phyloP scores from a whole-genome alignment of 768 basidiomycete species.

The Boletellus emodensis region DNA sequence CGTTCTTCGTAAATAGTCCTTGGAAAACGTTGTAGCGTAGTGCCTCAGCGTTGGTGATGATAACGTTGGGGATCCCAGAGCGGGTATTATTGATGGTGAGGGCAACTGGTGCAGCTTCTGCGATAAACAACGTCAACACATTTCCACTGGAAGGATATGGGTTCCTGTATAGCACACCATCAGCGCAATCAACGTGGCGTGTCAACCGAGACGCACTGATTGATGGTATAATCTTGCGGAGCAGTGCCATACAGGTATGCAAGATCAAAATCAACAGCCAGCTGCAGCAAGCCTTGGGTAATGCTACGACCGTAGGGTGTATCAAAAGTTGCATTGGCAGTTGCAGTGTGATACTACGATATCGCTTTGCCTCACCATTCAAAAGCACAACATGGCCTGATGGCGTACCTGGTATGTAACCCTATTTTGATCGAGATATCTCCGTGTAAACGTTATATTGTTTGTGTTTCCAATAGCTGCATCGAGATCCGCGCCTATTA shows the following conservation, averaged over 20 bases:
- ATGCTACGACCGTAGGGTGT: conserved; percentile 52
- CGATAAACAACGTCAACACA: conserved; percentile 54
- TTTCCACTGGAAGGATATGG: conserved; percentile 62
- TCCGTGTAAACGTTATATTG: conserved; percentile 60
- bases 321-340: conserved; percentile 54
- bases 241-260: conserved; percentile 62
- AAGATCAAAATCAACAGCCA: conserved; percentile 61
- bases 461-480: conserved; percentile 34
- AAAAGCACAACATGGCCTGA: neutral
- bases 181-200: no score
- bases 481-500: conserved; percentile 46
- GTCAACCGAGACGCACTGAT: conserved; percentile 38
- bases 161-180: conserved; percentile 33
- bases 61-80: conserved; percentile 53
- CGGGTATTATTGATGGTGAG: conserved; percentile 64
- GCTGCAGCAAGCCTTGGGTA: conserved; percentile 48
- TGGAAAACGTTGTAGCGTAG: conserved; percentile 64
- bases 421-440: conserved; percentile 79
- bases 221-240: conserved; percentile 71
- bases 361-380: neutral
- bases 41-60: conserved; percentile 61
- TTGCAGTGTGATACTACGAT: conserved; percentile 60
- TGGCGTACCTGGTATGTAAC: conserved; percentile 61
- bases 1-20: conserved; percentile 75
- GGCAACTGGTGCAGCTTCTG: conserved; percentile 50